phyloP scores from a whole-genome alignment of 1,139 yeast genomes.

The Blastobotrys buckinghamii region DNA sequence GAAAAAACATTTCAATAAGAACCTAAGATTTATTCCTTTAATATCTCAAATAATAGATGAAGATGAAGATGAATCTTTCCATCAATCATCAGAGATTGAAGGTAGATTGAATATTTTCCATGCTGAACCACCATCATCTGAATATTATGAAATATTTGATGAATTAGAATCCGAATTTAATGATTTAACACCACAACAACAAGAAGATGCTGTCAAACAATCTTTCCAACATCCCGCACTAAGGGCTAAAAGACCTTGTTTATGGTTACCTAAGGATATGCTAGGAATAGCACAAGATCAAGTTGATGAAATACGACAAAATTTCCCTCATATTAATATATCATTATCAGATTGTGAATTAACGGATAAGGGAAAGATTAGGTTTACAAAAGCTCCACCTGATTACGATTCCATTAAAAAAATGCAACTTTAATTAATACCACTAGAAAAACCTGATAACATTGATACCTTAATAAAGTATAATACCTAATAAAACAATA shows the following conservation, averaged over 20 bases:
- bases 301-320: slow-evolving; percentile 22
- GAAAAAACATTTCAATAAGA: neutral
- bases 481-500: neutral
- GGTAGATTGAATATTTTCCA: neutral
- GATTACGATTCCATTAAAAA: slow-evolving; percentile 13
- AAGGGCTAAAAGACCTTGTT: slow-evolving; percentile 27
- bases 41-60: neutral
- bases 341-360: slow-evolving; percentile 17
- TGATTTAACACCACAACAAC: slow-evolving; percentile 22
- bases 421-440: slow-evolving; percentile 10
- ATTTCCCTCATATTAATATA: slow-evolving; percentile 24
- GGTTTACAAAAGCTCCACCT: slow-evolving; percentile 12
- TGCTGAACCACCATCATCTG: neutral
- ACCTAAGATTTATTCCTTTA: neutral
- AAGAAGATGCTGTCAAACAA: slow-evolving; percentile 20
- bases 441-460: too few species aligned
- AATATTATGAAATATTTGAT: slow-evolving; percentile 19
- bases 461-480: neutral
- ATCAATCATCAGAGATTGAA: neutral
- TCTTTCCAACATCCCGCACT: slow-evolving; percentile 30
- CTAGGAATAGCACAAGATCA: slow-evolving; percentile 32
- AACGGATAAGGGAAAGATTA: slow-evolving; percentile 9
- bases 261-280: slow-evolving; percentile 33
- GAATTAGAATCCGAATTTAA: slow-evolving; percentile 26
- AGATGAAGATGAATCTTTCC: neutral